phyloP scores from a whole-genome alignment of 371 early-diverging fungal species.

The Thermomucor indicae-seudaticae region DNA sequence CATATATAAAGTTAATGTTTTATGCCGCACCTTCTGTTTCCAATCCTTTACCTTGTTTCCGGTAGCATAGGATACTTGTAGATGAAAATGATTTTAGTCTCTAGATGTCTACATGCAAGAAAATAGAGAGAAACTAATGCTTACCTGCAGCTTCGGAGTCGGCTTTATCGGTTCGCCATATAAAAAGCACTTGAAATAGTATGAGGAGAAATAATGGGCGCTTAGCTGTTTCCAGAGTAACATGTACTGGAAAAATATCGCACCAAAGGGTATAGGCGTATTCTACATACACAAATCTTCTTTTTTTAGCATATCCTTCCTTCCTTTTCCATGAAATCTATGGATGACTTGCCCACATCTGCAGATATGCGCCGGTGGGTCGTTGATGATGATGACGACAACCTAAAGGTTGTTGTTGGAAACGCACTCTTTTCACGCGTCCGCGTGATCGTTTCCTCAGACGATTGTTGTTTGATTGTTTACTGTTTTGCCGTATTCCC shows the following conservation, averaged over 20 bases:
- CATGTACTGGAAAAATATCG: slow-evolving; percentile 62
- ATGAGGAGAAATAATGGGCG: slow-evolving; percentile 55
- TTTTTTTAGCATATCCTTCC: not conserved
- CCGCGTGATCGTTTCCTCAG: not conserved
- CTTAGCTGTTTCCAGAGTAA: slow-evolving; percentile 56
- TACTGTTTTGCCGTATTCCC: not conserved
- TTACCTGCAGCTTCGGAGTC: slow-evolving; percentile 54
- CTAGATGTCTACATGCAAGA: not conserved
- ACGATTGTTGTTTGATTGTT: not conserved
- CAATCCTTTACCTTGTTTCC: slow-evolving; percentile 39
- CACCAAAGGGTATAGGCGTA: slow-evolving; percentile 51
- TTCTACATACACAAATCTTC: slow-evolving; percentile 27
- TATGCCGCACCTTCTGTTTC: not conserved
- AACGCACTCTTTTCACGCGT: too few relatives aligned
- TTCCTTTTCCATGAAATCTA: not conserved
- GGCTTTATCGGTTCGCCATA: slow-evolving; percentile 60
- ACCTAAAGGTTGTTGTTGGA: too few relatives aligned
- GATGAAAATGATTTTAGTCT: slow-evolving; percentile 1
- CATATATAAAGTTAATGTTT: not conserved
- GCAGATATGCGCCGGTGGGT: not conserved
- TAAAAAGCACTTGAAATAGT: slow-evolving; percentile 53
- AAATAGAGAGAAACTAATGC: not conserved
- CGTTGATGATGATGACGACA: too few relatives aligned
- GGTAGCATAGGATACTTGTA: slow-evolving; percentile 56
- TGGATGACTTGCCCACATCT: slow-evolving; percentile 28